Base-by-base conservation (phyloP, 495 filamentous ascomycete species). In the Chaetomium tenue region DNA sequence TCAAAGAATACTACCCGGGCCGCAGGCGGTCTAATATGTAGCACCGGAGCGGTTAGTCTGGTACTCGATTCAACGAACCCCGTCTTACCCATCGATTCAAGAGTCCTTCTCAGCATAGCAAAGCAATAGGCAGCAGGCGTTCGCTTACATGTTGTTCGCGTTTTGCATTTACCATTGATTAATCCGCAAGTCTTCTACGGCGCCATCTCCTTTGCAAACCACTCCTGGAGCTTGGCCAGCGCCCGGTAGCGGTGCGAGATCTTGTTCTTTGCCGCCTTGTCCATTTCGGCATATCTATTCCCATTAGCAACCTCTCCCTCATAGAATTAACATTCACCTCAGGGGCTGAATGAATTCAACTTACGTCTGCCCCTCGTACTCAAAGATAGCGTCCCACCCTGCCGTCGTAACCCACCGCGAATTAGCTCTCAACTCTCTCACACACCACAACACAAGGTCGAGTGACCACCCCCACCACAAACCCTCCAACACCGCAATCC, bases 331-430 rank as follows among this genome's bases (percentile, higher is more conserved):
- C 25, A 53, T 5, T 2, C 16, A 9, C 25, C 6, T 12, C 25
- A 13, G n/a, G 52, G 30, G 28, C 61, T 5, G n/a, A 33, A n/a
- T n/a, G n/a, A 7, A 60, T 25, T 30, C 28, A 2, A 78, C 84
- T 76, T 76, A 98, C 77, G 94, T 98, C 77, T 91, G 78, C 54
- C 93, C 93, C 67, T 93, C 85, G 69, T 94, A 93, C 77, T 99
- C 94, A 69, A 99, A 99, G 55, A 96, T 89, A 0, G 95, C 86
- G 73, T 99, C 94, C 94, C 95, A 98, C 15, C 92, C 92, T 92
- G n/a, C n/a, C n/a, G n/a, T n/a, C n/a, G 33, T 37, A 37, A 12
- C 33, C 30, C 30, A 37, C 33, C 33, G 11, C 33, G 33, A 12
- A 37, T 37, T 11, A 37, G 33, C 33, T 9, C 5, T 6, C 9